Percentiles rank a stretch among this genome's conserved stretches.
phyloP scores from a whole-genome alignment of 1,284 basidiomycete species.

The Rhodotorula sp. region DNA sequence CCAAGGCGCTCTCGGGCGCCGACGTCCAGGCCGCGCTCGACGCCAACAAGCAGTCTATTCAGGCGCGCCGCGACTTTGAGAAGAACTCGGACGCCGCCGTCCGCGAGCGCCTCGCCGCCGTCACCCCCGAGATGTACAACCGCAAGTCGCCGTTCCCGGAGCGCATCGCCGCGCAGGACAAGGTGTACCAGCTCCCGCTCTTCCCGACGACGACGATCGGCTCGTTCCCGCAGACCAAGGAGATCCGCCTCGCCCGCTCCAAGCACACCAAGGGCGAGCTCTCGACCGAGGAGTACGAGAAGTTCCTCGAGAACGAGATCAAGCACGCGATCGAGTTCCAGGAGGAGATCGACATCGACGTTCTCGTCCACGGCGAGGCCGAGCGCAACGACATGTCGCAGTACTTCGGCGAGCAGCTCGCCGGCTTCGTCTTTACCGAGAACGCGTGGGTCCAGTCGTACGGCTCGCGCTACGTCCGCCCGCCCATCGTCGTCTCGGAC shows the following conservation, averaged over 20 bases:
- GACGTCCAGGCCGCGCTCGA: constrained; percentile 69
- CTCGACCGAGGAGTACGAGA: constrained; percentile 84
- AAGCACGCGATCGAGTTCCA: constrained; percentile 93
- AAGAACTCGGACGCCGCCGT: constrained; percentile 90
- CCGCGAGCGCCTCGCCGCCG: constrained; percentile 89
- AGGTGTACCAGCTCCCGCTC: constrained; percentile 86
- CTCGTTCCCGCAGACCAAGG: constrained; percentile 77
- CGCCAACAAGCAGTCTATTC: constrained; percentile 87
- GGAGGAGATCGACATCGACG: constrained; percentile 92
- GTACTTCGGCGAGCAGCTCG: constrained; percentile 97
- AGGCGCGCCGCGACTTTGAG: constrained; percentile 95
- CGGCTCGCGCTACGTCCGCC: constrained; percentile 95
- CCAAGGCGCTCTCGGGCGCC: constrained; percentile 76
- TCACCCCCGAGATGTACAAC: constrained; percentile 83
- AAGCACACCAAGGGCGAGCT: constrained; percentile 93
- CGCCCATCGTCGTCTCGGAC: constrained; percentile 98
- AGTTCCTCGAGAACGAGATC: constrained; percentile 99
- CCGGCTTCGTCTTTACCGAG: constrained; percentile 96
- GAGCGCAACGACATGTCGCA: constrained; percentile 56
- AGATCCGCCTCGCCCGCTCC: constrained; percentile 94
- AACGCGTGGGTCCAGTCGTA: constrained; percentile 99
- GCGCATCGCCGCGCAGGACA: constrained; percentile 86
- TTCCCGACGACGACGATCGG: constrained; percentile 65
- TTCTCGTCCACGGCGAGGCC: constrained; percentile 98
- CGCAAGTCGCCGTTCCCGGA: constrained; percentile 87